Evolutionary conservation across 495 filamentous ascomycete species (phyloP).

Genomic region (Chaetomium fimeti): DNA sequence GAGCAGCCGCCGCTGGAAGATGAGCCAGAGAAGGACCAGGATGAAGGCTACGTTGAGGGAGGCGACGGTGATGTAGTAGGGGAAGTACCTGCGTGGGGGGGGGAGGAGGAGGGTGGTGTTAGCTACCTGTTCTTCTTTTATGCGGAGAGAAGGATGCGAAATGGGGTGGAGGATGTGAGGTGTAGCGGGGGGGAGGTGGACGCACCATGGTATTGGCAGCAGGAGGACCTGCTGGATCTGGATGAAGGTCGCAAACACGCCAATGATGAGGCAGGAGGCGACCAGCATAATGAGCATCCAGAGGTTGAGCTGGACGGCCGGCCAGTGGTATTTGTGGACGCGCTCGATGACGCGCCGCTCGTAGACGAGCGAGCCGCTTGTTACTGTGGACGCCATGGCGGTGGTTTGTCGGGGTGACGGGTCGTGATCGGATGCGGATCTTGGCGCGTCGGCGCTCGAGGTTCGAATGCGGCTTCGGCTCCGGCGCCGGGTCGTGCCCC

Average conservation of each 20-base stretch:
- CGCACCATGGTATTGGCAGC: constrained; percentile 79
- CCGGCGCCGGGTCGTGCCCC: constrained; percentile 1
- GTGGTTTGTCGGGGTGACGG: background rate
- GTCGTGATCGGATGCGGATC: background rate
- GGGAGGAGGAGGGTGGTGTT: background rate
- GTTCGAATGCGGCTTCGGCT: constrained; percentile 3
- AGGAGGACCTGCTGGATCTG: constrained; percentile 68
- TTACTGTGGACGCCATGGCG: constrained; percentile 46
- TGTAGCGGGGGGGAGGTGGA: constrained; percentile 19
- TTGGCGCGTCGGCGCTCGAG: background rate
- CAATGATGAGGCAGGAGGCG: constrained; percentile 73
- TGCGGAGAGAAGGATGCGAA: background rate
- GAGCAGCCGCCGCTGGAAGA: constrained; percentile 74
- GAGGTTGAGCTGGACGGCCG: constrained; percentile 84
- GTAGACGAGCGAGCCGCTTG: constrained; percentile 43
- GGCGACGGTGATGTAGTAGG: constrained; percentile 78
- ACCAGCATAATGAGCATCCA: constrained; percentile 89
- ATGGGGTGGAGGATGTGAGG: too few relatives aligned
- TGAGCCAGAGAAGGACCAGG: constrained; percentile 66
- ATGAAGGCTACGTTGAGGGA: constrained; percentile 73
- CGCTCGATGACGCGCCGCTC: constrained; percentile 44
- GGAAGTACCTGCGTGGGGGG: constrained; percentile 70
- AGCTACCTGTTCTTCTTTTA: constrained; percentile 18
- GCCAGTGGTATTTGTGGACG: constrained; percentile 85
- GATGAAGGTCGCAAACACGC: constrained; percentile 84